These are phyloP conservation scores for Polytrichum commune DNA, from an alignment of 225 moss, liverwort and hornwort species.

Conservation along the genomic window DNA sequence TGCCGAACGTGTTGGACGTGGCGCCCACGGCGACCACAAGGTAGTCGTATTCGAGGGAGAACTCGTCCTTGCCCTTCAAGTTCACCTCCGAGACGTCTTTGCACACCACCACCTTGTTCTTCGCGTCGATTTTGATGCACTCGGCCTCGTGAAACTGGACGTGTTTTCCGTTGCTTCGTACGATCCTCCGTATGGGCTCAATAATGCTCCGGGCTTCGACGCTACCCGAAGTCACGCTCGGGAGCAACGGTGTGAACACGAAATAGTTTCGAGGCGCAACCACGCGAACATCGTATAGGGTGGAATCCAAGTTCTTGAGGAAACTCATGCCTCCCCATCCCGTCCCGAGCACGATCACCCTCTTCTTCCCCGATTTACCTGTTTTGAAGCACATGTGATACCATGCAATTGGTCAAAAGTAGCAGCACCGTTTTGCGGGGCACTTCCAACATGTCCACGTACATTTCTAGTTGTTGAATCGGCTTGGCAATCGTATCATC, in stretches of 20 bases:
- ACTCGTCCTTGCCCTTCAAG: constrained; percentile 49
- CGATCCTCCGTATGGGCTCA: constrained; percentile 80
- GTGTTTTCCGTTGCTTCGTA: constrained; percentile 61
- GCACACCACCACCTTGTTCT: constrained; percentile 61
- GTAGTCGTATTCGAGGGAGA: constrained; percentile 73
- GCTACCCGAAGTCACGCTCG: constrained; percentile 91
- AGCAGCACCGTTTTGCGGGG: no score
- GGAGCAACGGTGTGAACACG: constrained; percentile 89
- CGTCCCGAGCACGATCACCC: constrained; percentile 67
- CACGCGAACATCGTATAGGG: constrained; percentile 63
- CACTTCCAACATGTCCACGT: no score
- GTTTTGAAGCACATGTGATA: background rate
- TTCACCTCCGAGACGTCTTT: constrained; percentile 41
- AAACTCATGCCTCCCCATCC: constrained; percentile 98
- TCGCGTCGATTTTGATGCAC: constrained; percentile 63
- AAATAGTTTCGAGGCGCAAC: constrained; percentile 92
- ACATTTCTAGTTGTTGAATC: no score
- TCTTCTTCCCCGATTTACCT: constrained; percentile 40
- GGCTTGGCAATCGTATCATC: no score
- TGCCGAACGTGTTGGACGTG: constrained; percentile 85
- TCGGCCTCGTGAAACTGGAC: constrained; percentile 73
- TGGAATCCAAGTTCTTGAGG: constrained; percentile 61
- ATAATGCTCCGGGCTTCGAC: constrained; percentile 88
- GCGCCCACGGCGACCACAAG: constrained; percentile 80
- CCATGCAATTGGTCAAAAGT: background rate